Percentiles rank a stretch among this genome's conserved stretches.
Evolutionary conservation across 2,329 filamentous ascomycete species (phyloP).

Genomic region (Penicillium sp.): DNA sequence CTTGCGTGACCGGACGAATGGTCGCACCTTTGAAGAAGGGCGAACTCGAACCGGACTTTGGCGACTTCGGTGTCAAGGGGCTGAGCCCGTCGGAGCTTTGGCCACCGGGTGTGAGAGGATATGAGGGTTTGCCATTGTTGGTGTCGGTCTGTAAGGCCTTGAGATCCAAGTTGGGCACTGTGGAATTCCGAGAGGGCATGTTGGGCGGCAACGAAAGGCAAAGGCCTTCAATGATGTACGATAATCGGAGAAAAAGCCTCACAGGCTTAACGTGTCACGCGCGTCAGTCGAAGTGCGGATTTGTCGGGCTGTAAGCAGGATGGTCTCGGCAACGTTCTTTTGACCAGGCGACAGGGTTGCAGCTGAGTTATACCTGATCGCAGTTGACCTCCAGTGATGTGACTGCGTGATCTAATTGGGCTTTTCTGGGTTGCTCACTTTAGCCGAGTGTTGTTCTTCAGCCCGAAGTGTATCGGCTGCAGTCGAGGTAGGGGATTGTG

Average conservation of each 20-base stretch:
- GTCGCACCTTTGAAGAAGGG: conserved; percentile 39
- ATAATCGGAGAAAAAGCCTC: not conserved
- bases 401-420: not conserved
- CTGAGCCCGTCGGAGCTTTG: conserved; percentile 36
- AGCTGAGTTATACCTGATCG: conserved; percentile 14
- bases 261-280: conserved; percentile 1
- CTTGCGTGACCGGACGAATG: conserved; percentile 42
- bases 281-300: not conserved
- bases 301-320: not conserved
- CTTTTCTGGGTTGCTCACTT: not conserved
- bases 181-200: conserved; percentile 39
- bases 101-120: conserved; percentile 35
- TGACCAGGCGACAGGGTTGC: conserved; percentile 6
- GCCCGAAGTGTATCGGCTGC: not conserved
- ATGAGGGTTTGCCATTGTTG: conserved; percentile 28
- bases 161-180: conserved; percentile 39
- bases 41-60: conserved; percentile 38
- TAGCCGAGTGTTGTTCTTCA: not conserved
- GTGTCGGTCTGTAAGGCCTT: conserved; percentile 32
- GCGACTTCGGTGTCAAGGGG: conserved; percentile 39
- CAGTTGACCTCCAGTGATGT: conserved; percentile 8
- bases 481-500: not conserved
- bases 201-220: conserved; percentile 17
- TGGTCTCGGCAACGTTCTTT: conserved; percentile 7
- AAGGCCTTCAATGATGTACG: not conserved